These are phyloP conservation scores for Pulicaria dysenterica DNA, from an alignment of 129 eudicot species.

Conservation along the genomic window DNA sequence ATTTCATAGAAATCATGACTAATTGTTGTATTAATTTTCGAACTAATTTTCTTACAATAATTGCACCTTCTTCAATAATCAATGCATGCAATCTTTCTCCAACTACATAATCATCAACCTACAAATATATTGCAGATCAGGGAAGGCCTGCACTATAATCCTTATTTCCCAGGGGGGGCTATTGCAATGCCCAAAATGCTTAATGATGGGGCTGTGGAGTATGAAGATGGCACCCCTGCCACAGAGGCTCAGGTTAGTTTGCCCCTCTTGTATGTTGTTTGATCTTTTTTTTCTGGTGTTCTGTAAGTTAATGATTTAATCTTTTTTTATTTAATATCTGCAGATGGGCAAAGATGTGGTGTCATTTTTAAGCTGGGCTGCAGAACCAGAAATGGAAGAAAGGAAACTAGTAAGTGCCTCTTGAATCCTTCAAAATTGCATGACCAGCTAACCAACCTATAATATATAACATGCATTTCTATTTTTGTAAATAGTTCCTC, in stretches of 20 bases:
- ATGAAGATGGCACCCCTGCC: constrained; percentile 94
- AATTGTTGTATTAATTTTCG: neutral
- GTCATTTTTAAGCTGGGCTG: constrained; percentile 88
- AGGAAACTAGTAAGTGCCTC: constrained; percentile 64
- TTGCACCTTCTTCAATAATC: neutral
- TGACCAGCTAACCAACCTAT: neutral
- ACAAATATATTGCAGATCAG: constrained; percentile 53
- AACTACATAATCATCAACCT: constrained; percentile 3
- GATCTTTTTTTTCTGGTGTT: neutral
- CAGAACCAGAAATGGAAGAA: constrained; percentile 99
- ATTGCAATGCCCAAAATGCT: constrained; percentile 98
- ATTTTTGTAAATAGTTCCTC: neutral
- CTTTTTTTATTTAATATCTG: constrained; percentile 11
- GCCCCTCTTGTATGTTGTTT: neutral
- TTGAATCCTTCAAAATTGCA: neutral
- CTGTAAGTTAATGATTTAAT: neutral
- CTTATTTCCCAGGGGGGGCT: constrained; percentile 94
- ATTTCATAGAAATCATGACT: neutral
- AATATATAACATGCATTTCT: neutral
- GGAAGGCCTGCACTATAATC: constrained; percentile 86
- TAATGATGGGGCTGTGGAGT: constrained; percentile 87
- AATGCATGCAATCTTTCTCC: neutral
- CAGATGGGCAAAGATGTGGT: constrained; percentile 95
- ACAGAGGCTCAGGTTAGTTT: constrained; percentile 77
- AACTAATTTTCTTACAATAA: neutral